Conservation (phyloP, 352 stramenopile species). For the Phytopythium aichiense region DNA sequence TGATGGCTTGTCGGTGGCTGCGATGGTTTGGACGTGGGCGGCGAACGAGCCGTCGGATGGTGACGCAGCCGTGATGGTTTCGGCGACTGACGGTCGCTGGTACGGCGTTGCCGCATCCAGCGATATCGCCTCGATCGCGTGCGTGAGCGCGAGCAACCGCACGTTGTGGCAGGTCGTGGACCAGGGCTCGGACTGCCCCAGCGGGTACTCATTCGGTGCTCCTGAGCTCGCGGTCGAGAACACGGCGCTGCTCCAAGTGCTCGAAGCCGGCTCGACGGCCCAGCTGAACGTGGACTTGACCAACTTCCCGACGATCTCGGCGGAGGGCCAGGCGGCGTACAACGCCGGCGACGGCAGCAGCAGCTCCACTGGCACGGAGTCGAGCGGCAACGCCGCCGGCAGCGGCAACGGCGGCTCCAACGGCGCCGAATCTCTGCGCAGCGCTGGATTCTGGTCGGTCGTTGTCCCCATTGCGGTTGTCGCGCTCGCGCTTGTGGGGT, state of each 20-base stretch:
- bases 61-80: slow-evolving; percentile 37
- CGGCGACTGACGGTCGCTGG: slow-evolving; percentile 46
- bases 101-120: slow-evolving; percentile 37
- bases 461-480: background rate
- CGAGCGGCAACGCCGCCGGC: slow-evolving; percentile 1
- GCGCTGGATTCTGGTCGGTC: background rate
- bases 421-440: background rate
- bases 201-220: slow-evolving; percentile 25
- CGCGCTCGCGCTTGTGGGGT: background rate
- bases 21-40: slow-evolving; percentile 66
- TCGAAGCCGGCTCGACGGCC: slow-evolving; percentile 28
- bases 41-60: slow-evolving; percentile 36
- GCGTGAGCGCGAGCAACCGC: slow-evolving; percentile 44
- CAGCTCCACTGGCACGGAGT: slow-evolving; percentile 13
- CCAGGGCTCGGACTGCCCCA: slow-evolving; percentile 38
- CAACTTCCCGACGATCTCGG: slow-evolving; percentile 41
- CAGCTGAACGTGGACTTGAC: slow-evolving; percentile 47
- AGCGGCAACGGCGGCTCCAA: background rate
- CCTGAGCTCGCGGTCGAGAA: slow-evolving; percentile 53
- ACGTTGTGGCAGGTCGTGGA: slow-evolving; percentile 40
- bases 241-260: slow-evolving; percentile 24
- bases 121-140: slow-evolving; percentile 47
- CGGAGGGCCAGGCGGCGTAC: slow-evolving; percentile 37
- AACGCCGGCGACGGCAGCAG: slow-evolving; percentile 22
- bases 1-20: slow-evolving; percentile 40